A percentile compares a stretch with the other conserved stretches of the same genome.
These are phyloP conservation scores for Botrytis hyacinthi DNA, from an alignment of 2,329 filamentous ascomycete genomes.

Conservation along the genomic window DNA sequence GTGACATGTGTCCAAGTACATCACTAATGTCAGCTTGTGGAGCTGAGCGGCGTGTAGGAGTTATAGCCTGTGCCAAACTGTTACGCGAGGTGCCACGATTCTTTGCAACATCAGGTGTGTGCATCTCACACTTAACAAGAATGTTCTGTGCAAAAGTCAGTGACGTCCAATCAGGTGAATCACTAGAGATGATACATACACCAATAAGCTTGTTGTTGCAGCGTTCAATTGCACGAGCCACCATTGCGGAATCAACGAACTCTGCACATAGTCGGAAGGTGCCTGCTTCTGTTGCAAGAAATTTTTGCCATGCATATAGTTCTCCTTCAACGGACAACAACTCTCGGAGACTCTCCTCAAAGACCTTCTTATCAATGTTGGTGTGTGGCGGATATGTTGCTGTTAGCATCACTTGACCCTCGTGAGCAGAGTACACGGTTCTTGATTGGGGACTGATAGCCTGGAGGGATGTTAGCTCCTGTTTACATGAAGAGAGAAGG, in stretches of 20 bases:
- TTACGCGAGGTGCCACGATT: not conserved
- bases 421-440: conserved; percentile 44
- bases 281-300: conserved; percentile 42
- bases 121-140: conserved; percentile 19
- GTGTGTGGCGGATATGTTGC: conserved; percentile 41
- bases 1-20: conserved; percentile 17
- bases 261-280: conserved; percentile 52
- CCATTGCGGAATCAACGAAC: conserved; percentile 50
- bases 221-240: conserved; percentile 43
- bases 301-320: conserved; percentile 51
- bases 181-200: conserved; percentile 1
- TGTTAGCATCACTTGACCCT: conserved; percentile 56
- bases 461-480: conserved; percentile 33
- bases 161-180: not conserved
- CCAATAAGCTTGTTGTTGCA: conserved; percentile 41
- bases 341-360: conserved; percentile 43
- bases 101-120: conserved; percentile 23
- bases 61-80: conserved; percentile 5
- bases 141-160: conserved; percentile 21
- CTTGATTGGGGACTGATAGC: conserved; percentile 29
- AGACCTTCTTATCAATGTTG: conserved; percentile 33
- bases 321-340: conserved; percentile 50
- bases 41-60: conserved; percentile 23
- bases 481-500: not conserved
- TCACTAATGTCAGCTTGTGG: conserved; percentile 16